Evolutionary conservation across 1,284 basidiomycete genomes (phyloP).

Genomic region (Testicularia cyperi): DNA sequence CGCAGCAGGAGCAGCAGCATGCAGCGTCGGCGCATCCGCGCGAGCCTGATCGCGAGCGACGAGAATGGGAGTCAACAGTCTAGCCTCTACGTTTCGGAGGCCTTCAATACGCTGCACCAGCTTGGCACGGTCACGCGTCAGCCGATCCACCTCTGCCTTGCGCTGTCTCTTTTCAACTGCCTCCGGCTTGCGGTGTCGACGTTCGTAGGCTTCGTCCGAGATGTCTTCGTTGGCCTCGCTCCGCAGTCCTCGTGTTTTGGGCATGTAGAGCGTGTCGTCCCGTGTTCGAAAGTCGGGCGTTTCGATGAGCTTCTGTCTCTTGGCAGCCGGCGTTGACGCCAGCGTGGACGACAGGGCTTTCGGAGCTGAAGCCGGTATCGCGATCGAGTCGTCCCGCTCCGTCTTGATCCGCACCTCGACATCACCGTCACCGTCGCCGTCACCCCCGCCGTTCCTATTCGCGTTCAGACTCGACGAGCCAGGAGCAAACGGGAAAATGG

Average conservation of each 20-base stretch:
- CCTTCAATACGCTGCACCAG: constrained; percentile 84
- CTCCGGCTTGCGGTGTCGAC: constrained; percentile 81
- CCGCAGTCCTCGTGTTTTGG: constrained; percentile 42
- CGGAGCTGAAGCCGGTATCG: too few species aligned
- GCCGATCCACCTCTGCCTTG: constrained; percentile 82
- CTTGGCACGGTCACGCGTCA: constrained; percentile 86
- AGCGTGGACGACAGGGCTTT: constrained; percentile 6
- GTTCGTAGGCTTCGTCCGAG: constrained; percentile 79
- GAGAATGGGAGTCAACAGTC: constrained; percentile 41
- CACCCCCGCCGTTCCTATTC: background rate
- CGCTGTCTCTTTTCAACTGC: constrained; percentile 80
- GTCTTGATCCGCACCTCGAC: constrained; percentile 6
- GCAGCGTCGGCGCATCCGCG: too few species aligned
- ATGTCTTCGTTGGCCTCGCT: constrained; percentile 66
- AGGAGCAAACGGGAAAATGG: constrained; percentile 7
- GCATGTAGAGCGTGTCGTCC: constrained; percentile 44
- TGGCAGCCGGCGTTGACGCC: constrained; percentile 26
- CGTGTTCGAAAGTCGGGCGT: constrained; percentile 46
- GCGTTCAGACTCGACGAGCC: too few species aligned
- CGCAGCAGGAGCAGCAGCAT: too few species aligned
- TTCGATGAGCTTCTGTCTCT: constrained; percentile 42
- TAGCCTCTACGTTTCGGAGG: constrained; percentile 71
- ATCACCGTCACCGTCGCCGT: too few species aligned
- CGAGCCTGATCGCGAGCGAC: constrained; percentile 36
- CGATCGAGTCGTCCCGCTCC: constrained; percentile 2